Evolutionary conservation across 495 filamentous ascomycete genomes (phyloP), one percentile per base, ranked within the genome.

Genomic region (Podospora comata): DNA sequence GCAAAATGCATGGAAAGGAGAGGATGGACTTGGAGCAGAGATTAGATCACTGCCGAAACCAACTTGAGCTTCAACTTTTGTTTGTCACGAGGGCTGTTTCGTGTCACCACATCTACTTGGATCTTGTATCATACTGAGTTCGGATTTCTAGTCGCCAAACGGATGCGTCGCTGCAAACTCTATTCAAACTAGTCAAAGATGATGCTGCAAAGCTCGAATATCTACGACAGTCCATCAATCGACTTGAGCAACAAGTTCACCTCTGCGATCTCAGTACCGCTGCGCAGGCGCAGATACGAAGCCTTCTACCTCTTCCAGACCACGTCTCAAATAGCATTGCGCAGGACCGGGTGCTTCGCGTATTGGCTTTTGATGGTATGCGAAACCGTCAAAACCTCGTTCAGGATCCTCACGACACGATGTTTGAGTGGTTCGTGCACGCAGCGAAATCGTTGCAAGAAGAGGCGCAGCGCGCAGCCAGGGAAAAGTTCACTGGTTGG

Each of bases 1-100:
- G 63, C 53, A 67, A 56, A 63, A 23, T 62, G 1, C 63, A 74
- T 30, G 72, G 75, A 16, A 65, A 66, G 13, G 59, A 76, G 54
- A 74, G 63, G 15, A 11, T 19, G 3, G 67, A 73, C 1, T 62
- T 78, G 11, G 70, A 74, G 60, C 20, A 68, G 26, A 71, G 65
- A 65, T 63, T 78, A 13, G 66, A 70, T 16, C 15, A 48, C 5
- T 48, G 39, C 9, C 39, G 39, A 3, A 48, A 11, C 39, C 39
- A 48, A 48, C 39, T 48, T 16, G 39, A 3, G 39, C 9, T 48
- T 13, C 39, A 48, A 13, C 9, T 48, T 6, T 16, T 13, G 1
- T 18, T 48, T 48, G 13, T 48, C 9, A 48, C 39, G 13, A 48
- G 13, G 39, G 18, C 2, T 3, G 39, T 16, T 5, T 7, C 30